phyloP scores from a whole-genome alignment of 345 rosid genomes.

The Bruguiera parviflora region DNA sequence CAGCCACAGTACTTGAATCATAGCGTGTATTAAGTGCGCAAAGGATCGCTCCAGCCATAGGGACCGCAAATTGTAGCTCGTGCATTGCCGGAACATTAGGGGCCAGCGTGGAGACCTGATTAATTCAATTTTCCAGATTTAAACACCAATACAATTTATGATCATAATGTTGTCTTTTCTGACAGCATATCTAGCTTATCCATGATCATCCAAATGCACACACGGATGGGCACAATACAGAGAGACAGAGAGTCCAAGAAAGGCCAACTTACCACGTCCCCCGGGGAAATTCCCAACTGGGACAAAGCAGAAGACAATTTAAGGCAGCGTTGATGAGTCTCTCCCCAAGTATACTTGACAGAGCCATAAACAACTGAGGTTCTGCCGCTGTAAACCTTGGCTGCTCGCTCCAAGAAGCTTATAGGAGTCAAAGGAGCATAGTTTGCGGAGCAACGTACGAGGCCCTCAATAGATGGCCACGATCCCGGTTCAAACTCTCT shows the following conservation, averaged over 20 bases:
- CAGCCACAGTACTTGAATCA: slow-evolving; percentile 51
- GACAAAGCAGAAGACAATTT: slow-evolving; percentile 69
- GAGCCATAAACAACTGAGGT: slow-evolving; percentile 57
- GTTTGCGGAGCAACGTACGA: slow-evolving; percentile 57
- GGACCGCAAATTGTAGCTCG: slow-evolving; percentile 83
- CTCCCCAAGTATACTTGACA: slow-evolving; percentile 48
- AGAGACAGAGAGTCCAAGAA: not conserved
- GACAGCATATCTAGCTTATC: too few species aligned
- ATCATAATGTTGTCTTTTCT: too few species aligned
- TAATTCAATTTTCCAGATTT: not conserved
- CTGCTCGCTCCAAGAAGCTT: slow-evolving; percentile 69
- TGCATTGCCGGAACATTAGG: slow-evolving; percentile 75
- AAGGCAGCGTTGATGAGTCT: slow-evolving; percentile 62
- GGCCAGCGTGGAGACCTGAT: slow-evolving; percentile 60
- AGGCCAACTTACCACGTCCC: slow-evolving; percentile 58
- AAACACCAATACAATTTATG: not conserved
- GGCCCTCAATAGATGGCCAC: slow-evolving; percentile 60
- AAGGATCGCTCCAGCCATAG: slow-evolving; percentile 73
- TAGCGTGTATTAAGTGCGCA: slow-evolving; percentile 66
- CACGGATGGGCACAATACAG: too few species aligned
- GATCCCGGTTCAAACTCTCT: slow-evolving; percentile 31
- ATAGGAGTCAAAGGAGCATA: slow-evolving; percentile 61
- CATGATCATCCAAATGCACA: too few species aligned
- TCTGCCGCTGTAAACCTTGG: slow-evolving; percentile 55
- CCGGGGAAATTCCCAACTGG: slow-evolving; percentile 49